phyloP scores from a whole-genome alignment of 169 alveolate genomes.

The Cystoisospora suis region DNA sequence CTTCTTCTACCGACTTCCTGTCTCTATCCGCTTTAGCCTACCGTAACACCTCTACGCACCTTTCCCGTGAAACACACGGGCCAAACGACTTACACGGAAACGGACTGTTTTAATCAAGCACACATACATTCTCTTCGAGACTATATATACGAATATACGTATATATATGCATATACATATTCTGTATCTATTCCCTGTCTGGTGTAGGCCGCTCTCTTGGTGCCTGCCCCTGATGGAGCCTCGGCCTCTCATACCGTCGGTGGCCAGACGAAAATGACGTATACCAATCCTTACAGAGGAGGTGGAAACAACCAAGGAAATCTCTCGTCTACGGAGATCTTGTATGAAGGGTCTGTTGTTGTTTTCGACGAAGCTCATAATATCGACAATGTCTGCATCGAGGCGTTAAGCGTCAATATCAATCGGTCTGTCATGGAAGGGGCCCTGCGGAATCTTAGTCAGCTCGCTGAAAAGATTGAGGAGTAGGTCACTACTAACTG shows the following conservation, averaged over 20 bases:
- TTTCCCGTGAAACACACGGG: no score
- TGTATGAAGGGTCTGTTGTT: conserved; percentile 86
- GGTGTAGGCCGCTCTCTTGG: conserved; percentile 28
- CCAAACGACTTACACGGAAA: no score
- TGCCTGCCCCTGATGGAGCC: neutral
- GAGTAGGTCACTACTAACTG: conserved; percentile 68
- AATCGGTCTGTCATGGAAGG: conserved; percentile 84
- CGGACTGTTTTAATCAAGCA: no score
- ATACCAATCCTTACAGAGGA: conserved; percentile 7
- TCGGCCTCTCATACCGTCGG: conserved; percentile 17
- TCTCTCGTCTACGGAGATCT: neutral
- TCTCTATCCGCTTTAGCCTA: no score
- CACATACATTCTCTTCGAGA: no score
- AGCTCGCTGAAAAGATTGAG: conserved; percentile 77
- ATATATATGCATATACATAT: no score
- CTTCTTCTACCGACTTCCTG: no score
- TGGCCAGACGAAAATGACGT: neutral
- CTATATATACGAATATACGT: no score
- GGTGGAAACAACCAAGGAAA: neutral
- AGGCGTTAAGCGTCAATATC: conserved; percentile 93
- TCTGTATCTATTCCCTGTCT: no score
- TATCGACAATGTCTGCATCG: conserved; percentile 97
- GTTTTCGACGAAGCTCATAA: conserved; percentile 98
- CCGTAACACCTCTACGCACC: no score
- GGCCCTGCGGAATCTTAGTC: conserved; percentile 84